A percentile compares a stretch with the other conserved stretches of the same genome.
Evolutionary conservation across 192 early-diverging fungal species (phyloP).

Genomic region (Entomortierella parvispora): DNA sequence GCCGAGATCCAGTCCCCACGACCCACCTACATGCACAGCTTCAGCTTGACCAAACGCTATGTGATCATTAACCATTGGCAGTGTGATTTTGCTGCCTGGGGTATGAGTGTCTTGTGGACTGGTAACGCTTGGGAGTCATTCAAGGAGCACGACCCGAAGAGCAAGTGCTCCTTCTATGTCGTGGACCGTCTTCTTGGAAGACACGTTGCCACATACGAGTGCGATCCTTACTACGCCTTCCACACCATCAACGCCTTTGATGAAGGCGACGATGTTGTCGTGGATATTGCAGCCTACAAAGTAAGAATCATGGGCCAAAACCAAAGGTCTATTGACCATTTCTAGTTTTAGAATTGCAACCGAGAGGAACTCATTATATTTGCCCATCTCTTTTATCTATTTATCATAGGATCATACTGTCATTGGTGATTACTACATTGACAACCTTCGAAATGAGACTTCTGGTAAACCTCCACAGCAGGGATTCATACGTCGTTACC

Average conservation of each 20-base stretch:
- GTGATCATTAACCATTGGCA: conserved; percentile 63
- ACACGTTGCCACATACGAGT: conserved; percentile 61
- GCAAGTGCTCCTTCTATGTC: conserved; percentile 54
- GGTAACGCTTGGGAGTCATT: conserved; percentile 48
- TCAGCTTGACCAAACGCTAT: conserved; percentile 65
- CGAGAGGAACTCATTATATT: too few relatives aligned
- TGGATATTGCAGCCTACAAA: conserved; percentile 55
- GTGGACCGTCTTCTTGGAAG: conserved; percentile 47
- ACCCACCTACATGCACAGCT: conserved; percentile 65
- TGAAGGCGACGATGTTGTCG: conserved; percentile 53
- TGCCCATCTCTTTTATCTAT: background rate
- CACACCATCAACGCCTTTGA: conserved; percentile 65
- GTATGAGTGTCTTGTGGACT: conserved; percentile 59
- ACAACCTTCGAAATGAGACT: conserved; percentile 38
- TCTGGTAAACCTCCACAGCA: conserved; percentile 40
- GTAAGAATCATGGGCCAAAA: conserved; percentile 21
- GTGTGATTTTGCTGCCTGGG: conserved; percentile 49
- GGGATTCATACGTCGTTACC: conserved; percentile 31
- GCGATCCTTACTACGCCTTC: conserved; percentile 61
- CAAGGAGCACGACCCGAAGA: conserved; percentile 31
- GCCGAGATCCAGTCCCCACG: conserved; percentile 45
- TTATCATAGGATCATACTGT: conserved; percentile 41
- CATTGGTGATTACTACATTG: conserved; percentile 50
- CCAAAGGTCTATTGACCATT: background rate
- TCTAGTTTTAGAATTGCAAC: background rate